Evolutionary conservation across 208 protist genomes (phyloP).

Genomic region (Crithidia thermophila): DNA sequence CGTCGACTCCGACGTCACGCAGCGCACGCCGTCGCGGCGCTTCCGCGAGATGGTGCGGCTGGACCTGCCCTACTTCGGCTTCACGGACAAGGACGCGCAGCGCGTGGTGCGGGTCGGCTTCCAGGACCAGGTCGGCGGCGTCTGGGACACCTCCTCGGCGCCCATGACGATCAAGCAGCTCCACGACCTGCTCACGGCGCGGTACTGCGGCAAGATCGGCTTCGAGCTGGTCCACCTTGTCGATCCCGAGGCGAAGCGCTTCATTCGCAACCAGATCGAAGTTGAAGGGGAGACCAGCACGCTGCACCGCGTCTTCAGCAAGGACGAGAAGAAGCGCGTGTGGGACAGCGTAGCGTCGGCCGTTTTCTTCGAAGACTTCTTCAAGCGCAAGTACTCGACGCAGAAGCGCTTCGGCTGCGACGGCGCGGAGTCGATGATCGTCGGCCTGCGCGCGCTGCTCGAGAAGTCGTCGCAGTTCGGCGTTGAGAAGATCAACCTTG

Average conservation of each 20-base stretch:
- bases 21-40: slow-evolving; percentile 54
- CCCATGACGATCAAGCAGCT: slow-evolving; percentile 84
- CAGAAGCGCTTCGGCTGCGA: slow-evolving; percentile 98
- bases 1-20: slow-evolving; percentile 49
- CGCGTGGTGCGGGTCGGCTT: slow-evolving; percentile 85
- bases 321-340: slow-evolving; percentile 86
- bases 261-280: slow-evolving; percentile 93
- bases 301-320: slow-evolving; percentile 55
- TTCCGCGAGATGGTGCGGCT: slow-evolving; percentile 68
- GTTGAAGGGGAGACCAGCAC: slow-evolving; percentile 43
- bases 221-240: slow-evolving; percentile 97
- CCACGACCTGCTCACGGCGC: slow-evolving; percentile 71
- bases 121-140: slow-evolving; percentile 68
- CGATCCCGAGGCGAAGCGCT: slow-evolving; percentile 86
- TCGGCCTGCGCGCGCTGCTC: slow-evolving; percentile 94
- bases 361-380: slow-evolving; percentile 96
- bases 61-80: slow-evolving; percentile 85
- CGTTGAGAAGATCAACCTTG: slow-evolving; percentile 95
- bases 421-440: slow-evolving; percentile 95
- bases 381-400: slow-evolving; percentile 94
- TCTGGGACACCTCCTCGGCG: slow-evolving; percentile 62
- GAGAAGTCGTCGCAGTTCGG: slow-evolving; percentile 86
- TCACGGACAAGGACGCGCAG: slow-evolving; percentile 64
- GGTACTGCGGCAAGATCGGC: slow-evolving; percentile 92
- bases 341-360: slow-evolving; percentile 93